phyloP scores from a whole-genome alignment of 2,329 filamentous ascomycete genomes.

The Curvularia spicifera region DNA sequence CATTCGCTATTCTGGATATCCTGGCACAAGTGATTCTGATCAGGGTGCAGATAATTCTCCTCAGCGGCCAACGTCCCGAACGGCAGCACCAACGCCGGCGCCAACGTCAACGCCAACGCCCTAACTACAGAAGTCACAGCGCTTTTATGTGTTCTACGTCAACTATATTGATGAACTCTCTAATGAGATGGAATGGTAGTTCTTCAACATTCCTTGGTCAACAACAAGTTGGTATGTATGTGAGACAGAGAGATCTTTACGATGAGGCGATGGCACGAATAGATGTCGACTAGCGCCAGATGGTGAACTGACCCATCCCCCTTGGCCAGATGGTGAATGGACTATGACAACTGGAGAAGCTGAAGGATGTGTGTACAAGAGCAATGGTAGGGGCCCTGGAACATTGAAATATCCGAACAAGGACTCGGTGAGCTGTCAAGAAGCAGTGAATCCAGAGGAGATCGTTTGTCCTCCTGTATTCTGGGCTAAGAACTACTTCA shows the following conservation, averaged over 20 bases:
- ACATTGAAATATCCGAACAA: neutral
- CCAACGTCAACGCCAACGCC: neutral
- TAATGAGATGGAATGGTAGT: neutral
- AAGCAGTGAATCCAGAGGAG: neutral
- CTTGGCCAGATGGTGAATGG: neutral
- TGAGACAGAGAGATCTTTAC: neutral
- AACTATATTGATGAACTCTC: neutral
- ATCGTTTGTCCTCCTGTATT: neutral
- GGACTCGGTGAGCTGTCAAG: neutral
- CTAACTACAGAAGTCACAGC: neutral
- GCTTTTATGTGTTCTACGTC: neutral
- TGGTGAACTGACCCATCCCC: neutral
- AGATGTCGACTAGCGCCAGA: neutral
- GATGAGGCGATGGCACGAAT: neutral
- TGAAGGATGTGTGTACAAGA: neutral
- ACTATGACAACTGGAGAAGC: neutral
- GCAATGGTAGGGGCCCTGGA: neutral
- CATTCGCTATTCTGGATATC: neutral
- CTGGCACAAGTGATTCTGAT: neutral
- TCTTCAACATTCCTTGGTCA: neutral
- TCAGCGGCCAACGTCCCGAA: neutral
- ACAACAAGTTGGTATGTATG: neutral
- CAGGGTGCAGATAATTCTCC: neutral
- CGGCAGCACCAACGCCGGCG: too few species aligned
- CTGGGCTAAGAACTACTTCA: neutral